These are phyloP conservation scores for Camptophora hylomeconis DNA, from an alignment of 2,329 filamentous ascomycete species.

Conservation along the genomic window DNA sequence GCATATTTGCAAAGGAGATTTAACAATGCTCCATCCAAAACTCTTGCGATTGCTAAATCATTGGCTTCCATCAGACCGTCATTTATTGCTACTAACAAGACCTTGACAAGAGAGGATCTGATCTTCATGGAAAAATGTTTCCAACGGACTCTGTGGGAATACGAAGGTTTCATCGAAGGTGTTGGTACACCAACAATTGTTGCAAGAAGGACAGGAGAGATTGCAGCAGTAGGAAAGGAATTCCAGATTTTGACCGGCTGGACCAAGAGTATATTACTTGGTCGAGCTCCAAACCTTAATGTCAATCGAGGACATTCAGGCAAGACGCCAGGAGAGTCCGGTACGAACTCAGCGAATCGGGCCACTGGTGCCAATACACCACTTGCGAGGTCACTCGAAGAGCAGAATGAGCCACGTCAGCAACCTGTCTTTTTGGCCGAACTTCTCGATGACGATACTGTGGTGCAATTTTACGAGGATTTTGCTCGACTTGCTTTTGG, in stretches of 20 bases:
- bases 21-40: constrained; percentile 50
- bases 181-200: constrained; percentile 85
- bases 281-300: constrained; percentile 77
- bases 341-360: constrained; percentile 27
- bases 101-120: constrained; percentile 75
- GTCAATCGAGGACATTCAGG: constrained; percentile 53
- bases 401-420: constrained; percentile 26
- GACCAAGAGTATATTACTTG: constrained; percentile 78
- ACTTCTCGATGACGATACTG: constrained; percentile 82
- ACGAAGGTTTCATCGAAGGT: constrained; percentile 81
- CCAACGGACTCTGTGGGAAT: constrained; percentile 82
- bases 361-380: constrained; percentile 37
- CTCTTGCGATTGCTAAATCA: constrained; percentile 71
- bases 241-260: constrained; percentile 93
- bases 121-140: constrained; percentile 98
- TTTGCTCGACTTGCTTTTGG: constrained; percentile 87
- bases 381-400: constrained; percentile 6
- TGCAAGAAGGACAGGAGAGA: constrained; percentile 80
- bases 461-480: constrained; percentile 91
- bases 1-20: constrained; percentile 69
- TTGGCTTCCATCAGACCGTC: constrained; percentile 82
- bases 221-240: constrained; percentile 92
- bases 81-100: constrained; percentile 82
- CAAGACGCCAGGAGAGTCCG: constrained; percentile 16
- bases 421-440: constrained; percentile 86